Percentiles rank a stretch among this genome's conserved stretches.
These are phyloP conservation scores for Escallonia rubra DNA, from an alignment of 129 eudicot genomes.

Conservation along the genomic window DNA sequence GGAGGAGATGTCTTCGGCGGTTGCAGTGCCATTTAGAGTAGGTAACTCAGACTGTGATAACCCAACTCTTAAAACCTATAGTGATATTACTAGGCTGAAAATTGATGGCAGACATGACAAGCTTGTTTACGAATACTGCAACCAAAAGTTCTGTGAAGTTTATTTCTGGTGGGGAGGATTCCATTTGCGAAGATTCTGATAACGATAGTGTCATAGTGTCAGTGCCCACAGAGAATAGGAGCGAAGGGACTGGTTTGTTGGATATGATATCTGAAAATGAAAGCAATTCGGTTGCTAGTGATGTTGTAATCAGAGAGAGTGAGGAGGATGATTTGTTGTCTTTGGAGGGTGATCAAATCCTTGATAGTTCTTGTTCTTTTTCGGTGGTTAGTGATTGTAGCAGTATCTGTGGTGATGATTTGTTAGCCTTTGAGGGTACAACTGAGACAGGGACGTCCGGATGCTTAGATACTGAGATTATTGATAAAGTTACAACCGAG, in stretches of 20 bases:
- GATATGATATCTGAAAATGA: constrained; percentile 41
- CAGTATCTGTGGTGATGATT: constrained; percentile 71
- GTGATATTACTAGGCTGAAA: constrained; percentile 29
- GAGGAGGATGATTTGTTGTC: constrained; percentile 61
- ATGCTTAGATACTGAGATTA: constrained; percentile 32
- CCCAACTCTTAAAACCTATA: constrained; percentile 18
- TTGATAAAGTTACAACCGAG: constrained; percentile 12
- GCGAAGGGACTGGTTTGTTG: constrained; percentile 1
- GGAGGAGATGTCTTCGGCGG: constrained; percentile 63
- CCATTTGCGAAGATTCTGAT: constrained; percentile 17
- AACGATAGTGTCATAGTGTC: constrained; percentile 22
- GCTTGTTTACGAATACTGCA: constrained; percentile 28
- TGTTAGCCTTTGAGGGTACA: constrained; percentile 34
- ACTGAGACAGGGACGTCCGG: constrained; percentile 38
- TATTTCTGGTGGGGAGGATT: constrained; percentile 25
- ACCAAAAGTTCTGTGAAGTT: constrained; percentile 19
- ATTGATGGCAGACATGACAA: constrained; percentile 39
- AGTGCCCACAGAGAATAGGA: constrained; percentile 11
- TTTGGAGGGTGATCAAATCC: constrained; percentile 52
- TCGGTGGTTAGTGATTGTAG: constrained; percentile 73
- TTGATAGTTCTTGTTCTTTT: constrained; percentile 51
- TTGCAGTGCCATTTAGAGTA: constrained; percentile 48
- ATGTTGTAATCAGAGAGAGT: constrained; percentile 42
- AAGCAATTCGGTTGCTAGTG: constrained; percentile 23
- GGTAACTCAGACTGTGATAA: constrained; percentile 44